Evolutionary conservation across 2,329 filamentous ascomycete species (phyloP), one percentile per base, ranked within the genome.

Genomic region (Aspergillus sergii): DNA sequence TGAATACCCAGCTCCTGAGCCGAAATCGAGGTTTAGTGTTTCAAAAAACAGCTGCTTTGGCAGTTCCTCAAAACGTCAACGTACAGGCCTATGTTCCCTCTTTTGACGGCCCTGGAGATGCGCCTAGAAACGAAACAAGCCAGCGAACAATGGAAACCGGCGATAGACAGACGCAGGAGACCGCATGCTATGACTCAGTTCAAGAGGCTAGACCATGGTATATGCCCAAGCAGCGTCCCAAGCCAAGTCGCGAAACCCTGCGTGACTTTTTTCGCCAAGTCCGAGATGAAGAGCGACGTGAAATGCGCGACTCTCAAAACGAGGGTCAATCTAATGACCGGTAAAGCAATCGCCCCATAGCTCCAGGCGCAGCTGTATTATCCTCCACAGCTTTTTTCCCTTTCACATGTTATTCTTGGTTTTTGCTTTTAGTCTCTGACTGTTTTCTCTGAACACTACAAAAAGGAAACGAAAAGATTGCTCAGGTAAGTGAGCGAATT

Each of bases 41-140:
- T 30, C 66, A 69, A 55, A 75, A 75, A 58, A 66, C 67, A n/a
- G 68, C 68, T n/a, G 69, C 73, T 11, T 61, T 71, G 6, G 68
- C 72, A 34, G 66, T 70, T 30, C 68, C 72, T n/a, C 72, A 72
- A 34, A 73, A 71, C 46, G 67, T 75, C 48, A 75, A 72, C 59
- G 72, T 68, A 11, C 72, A 75, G 62, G 74, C 69, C 2, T 71
- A 69, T 56, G 63, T 76, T 11, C 73, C 73, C 41, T 65, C 68
- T 19, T 72, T 72, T 57, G 75, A 76, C 58, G 73, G 74, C 11
- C 59, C 70, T n/a, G 69, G 63, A 21, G 71, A 73, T 53, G 39
- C 48, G 26, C 50, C 65, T n/a, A 43, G 39, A 43, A 43, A 43
- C 14, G 57, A 58, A 19, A 30, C 30, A 59, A 12, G 32, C 23